Evolutionary conservation across 73 alveolate species (phyloP), one percentile per base, ranked within the genome.

Genomic region (Blepharisma stoltei): DNA sequence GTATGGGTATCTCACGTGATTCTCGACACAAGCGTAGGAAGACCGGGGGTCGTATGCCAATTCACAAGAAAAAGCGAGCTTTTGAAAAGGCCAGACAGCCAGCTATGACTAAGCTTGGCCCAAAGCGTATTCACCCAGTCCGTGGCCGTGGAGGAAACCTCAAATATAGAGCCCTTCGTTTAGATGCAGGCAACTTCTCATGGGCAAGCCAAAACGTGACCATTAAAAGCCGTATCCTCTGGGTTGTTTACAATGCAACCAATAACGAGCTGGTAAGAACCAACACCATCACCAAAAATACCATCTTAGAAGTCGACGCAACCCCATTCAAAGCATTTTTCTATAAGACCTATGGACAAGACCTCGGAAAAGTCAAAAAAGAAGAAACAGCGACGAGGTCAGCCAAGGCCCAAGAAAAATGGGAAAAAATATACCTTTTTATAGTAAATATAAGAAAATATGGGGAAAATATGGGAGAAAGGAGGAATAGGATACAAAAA

Each of bases 211-310:
- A 90, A 88, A 75, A 68, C 54, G 66, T 87, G 82, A 69, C 95
- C 77, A 55, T 82, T 71, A 92, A 89, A 76, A 76, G 93, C 70
- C 91, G 94, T 84, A 90, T 95, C 83, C 78, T 93, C 78, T 98
- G 94, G 54, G 97, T 90, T 77, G 96, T 91, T 80, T 95, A 93
- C 90, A 95, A 95, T 78, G 96, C 99, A 82, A 93, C 98, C 83
- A 95, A 94, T 88, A 95, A 95, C 91, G 99, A 95, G 90, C 89
- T 93, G 87, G 98, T 94, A 77, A 95, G 99, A 91, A 91, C 97
- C 81, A 89, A 92, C 92, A 93, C 97, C 76, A 78, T 93, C 67
- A 93, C 86, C 70, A 93, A 92, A 88, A 89, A 90, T 77, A 75
- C 88, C 50, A 93, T 93, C 76, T 94, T 93, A 37, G 85, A 87